Conservation (phyloP, 1,284 basidiomycete species). For the Cutaneotrichosporon cyanovorans region DNA sequence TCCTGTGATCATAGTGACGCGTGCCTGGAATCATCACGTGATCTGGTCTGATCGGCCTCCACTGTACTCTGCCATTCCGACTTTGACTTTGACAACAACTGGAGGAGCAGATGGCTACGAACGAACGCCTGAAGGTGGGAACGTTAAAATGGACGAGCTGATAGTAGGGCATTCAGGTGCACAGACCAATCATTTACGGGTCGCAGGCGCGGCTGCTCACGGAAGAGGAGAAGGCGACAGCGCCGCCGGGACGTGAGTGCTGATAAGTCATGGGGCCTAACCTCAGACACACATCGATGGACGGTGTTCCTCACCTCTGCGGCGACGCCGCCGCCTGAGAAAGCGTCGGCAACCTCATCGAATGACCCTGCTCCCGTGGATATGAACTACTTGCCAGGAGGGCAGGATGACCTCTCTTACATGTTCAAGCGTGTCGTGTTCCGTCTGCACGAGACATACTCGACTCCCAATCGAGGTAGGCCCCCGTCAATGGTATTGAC, state of each 20-base stretch:
- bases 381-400: constrained; percentile 52
- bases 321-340: constrained; percentile 43
- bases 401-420: constrained; percentile 76
- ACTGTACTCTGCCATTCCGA: too few species aligned
- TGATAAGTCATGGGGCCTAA: too few species aligned
- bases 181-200: constrained; percentile 89
- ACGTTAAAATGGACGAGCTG: background rate
- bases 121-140: constrained; percentile 29
- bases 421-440: constrained; percentile 94
- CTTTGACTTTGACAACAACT: too few species aligned
- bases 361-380: constrained; percentile 22
- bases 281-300: constrained; percentile 91
- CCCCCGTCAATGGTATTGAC: constrained; percentile 4
- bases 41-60: too few species aligned
- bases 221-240: constrained; percentile 54
- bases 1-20: too few species aligned
- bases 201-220: constrained; percentile 83
- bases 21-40: too few species aligned
- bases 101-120: constrained; percentile 23
- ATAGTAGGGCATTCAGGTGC: constrained; percentile 73
- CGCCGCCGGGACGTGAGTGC: constrained; percentile 39
- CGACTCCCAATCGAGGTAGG: constrained; percentile 81
- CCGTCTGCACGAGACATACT: constrained; percentile 95
- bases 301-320: constrained; percentile 80
- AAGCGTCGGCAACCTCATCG: constrained; percentile 26